These are phyloP conservation scores for Daldinia loculata DNA, from an alignment of 495 filamentous ascomycete genomes.

Conservation along the genomic window DNA sequence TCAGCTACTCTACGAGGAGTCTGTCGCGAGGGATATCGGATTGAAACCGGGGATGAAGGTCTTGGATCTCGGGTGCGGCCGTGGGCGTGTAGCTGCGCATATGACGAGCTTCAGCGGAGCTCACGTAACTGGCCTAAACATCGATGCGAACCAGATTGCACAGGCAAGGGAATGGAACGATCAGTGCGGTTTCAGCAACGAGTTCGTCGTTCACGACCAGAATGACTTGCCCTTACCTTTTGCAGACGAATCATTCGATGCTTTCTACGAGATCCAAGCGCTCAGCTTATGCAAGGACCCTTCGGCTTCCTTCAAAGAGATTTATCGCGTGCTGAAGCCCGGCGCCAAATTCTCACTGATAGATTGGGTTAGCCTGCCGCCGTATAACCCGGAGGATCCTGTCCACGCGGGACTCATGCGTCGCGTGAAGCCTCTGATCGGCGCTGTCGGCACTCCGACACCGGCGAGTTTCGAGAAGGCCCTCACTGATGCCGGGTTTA, in stretches of 20 bases:
- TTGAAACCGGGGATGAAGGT: slow-evolving; percentile 61
- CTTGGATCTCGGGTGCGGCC: slow-evolving; percentile 68
- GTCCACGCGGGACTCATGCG: slow-evolving; percentile 67
- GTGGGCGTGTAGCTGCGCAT: slow-evolving; percentile 68
- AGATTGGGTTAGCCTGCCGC: slow-evolving; percentile 68
- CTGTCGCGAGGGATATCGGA: slow-evolving; percentile 62
- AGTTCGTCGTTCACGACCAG: slow-evolving; percentile 65
- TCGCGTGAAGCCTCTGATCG: slow-evolving; percentile 69
- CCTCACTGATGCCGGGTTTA: slow-evolving; percentile 63
- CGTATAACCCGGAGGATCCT: slow-evolving; percentile 62
- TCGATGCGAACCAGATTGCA: slow-evolving; percentile 68
- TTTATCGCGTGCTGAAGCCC: slow-evolving; percentile 66
- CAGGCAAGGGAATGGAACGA: slow-evolving; percentile 64
- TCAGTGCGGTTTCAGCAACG: slow-evolving; percentile 58
- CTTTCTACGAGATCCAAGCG: slow-evolving; percentile 72
- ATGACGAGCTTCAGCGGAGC: slow-evolving; percentile 66
- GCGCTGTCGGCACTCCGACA: slow-evolving; percentile 69
- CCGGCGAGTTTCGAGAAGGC: slow-evolving; percentile 61
- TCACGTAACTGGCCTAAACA: slow-evolving; percentile 67
- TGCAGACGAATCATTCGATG: slow-evolving; percentile 64
- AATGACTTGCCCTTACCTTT: slow-evolving; percentile 68
- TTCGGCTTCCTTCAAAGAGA: slow-evolving; percentile 60
- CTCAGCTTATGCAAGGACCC: slow-evolving; percentile 68
- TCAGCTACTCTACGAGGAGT: slow-evolving; percentile 68
- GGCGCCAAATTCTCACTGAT: slow-evolving; percentile 65